Base-by-base conservation (phyloP, 164 flowering plant genomes). In the Pachysandra terminalis region DNA sequence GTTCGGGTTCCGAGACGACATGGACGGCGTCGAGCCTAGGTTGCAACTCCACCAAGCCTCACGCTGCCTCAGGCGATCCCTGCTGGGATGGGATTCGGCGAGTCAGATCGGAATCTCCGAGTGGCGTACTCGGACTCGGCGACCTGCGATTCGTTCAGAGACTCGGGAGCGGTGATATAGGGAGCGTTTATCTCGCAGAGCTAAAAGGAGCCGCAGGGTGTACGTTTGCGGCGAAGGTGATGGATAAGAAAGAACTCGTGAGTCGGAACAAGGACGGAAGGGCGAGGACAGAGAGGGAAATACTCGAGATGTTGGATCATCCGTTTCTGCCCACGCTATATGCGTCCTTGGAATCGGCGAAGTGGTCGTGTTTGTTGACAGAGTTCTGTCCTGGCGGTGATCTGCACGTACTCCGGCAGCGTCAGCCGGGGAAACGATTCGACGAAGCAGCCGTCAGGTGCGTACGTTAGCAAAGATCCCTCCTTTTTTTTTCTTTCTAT, bases 351-450 rank as follows among this genome's bases (percentile, higher is more conserved):
- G 89, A 87, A 1, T 78, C 82, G 17, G 70, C 79, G 0, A 74
- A 74, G 57, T 88, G 88, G 87, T 82, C 80, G 15, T 86, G 93
- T 53, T 61, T 90, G 61, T 58, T 90, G 60, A 90, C 90, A n/a
- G 93, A 90, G 81, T 90, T 87, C 68, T 90, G 96, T 71, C 86
- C 91, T 70, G 96, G 96, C 65, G 93, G 93, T 28, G 93, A 90
- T 66, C 84, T 90, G 7, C 96, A 90, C 68, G 86, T 86, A 14
- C 86, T 90, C 75, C 83, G 96, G 21, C 96, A 90, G 54, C 79
- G 83, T 0, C 96, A 88, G 64, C 82, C 82, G 5, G 73, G 68
- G 14, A 86, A 81, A 52, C 82, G 91, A 7, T 90, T 88, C 73
- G 64, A 71, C 1, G 91, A 88, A 19, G 22, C 84, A 1, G 90